Base-by-base conservation (phyloP, 352 stramenopile species). In the Pythium chondricola region DNA sequence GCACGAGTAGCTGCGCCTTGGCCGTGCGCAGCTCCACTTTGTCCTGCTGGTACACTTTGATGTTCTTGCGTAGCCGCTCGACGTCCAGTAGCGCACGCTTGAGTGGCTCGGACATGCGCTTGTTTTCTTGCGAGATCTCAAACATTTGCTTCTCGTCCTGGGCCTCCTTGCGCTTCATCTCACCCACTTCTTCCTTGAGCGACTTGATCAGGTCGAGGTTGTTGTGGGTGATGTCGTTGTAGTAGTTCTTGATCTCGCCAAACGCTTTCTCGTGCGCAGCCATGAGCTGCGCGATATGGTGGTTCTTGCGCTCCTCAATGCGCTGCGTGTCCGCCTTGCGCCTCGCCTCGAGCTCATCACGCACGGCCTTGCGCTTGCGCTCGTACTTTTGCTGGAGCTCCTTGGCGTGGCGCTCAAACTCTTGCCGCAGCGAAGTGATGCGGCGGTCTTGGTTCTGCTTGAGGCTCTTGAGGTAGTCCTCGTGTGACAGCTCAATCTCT, bases 201-300 rank as follows among this genome's bases (percentile, higher is more conserved):
- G 65, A 87, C 58, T 97, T 97, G 76, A 98, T 98, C 21, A 98
- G 63, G 51, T 98, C 93, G n/a, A 98, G 60, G 63, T 98, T 98
- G 61, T 97, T 97, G 66, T 98, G 93, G 32, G 91, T 98, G 53
- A 98, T 98, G 54, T 98, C 91, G 63, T 96, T 97, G 83, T 97
- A 98, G 69, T 98, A 98, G 48, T 95, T 96, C 55, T 98, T 98
- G 67, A 98, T 98, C 56, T 98, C 93, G 1, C 76, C 74, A 60
- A 98, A 98, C 5, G 89, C 89, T 52, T 97, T 94, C 55, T 97
- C 85, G 57, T 98, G 93, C 2, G 76, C 74, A 13, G 84, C 82
- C 88, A 98, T 98, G 44, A 98, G 75, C 46, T 82, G 63, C 14
- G 88, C 82, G 37, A 98, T 97, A 57, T 97, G 91, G 38, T 75